Percentiles rank a stretch among this genome's conserved stretches.
phyloP scores from a whole-genome alignment of 1,284 basidiomycete species.

The Rhodotorula sp. region DNA sequence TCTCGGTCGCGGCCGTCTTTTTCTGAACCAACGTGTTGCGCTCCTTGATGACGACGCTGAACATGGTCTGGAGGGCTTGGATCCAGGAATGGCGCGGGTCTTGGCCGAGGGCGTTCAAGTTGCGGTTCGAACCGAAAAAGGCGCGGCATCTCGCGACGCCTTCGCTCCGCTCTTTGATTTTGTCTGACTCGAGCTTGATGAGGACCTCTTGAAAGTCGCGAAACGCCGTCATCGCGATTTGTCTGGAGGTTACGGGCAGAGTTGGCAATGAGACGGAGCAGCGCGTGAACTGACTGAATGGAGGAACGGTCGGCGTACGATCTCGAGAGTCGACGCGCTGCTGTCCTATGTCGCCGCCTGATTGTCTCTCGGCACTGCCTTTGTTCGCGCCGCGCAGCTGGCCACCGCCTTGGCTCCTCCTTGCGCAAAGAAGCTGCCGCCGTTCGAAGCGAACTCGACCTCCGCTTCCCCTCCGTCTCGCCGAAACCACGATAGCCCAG shows the following conservation, averaged over 20 bases:
- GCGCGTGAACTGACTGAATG: no score
- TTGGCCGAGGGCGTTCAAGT: conserved; percentile 57
- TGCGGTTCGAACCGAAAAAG: conserved; percentile 60
- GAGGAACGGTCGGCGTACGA: no score
- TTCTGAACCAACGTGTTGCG: conserved; percentile 59
- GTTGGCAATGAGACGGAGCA: neutral
- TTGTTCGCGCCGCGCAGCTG: no score
- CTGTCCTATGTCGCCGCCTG: no score
- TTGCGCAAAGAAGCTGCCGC: no score
- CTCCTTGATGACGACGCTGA: conserved; percentile 64
- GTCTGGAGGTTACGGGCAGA: neutral
- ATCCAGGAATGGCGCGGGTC: conserved; percentile 58
- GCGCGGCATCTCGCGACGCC: conserved; percentile 61
- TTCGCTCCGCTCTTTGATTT: conserved; percentile 68
- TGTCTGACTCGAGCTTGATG: conserved; percentile 46
- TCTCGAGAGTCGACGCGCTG: no score
- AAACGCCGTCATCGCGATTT: conserved; percentile 10
- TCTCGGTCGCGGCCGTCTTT: conserved; percentile 51
- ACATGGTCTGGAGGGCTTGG: conserved; percentile 69
- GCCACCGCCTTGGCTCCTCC: no score
- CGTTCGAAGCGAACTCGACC: no score
- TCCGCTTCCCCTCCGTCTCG: no score
- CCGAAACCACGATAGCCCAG: no score
- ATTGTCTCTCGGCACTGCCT: no score
- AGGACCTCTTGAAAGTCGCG: conserved; percentile 28